phyloP scores from a whole-genome alignment of 352 stramenopile genomes.

The Globisporangium carolinianum region DNA sequence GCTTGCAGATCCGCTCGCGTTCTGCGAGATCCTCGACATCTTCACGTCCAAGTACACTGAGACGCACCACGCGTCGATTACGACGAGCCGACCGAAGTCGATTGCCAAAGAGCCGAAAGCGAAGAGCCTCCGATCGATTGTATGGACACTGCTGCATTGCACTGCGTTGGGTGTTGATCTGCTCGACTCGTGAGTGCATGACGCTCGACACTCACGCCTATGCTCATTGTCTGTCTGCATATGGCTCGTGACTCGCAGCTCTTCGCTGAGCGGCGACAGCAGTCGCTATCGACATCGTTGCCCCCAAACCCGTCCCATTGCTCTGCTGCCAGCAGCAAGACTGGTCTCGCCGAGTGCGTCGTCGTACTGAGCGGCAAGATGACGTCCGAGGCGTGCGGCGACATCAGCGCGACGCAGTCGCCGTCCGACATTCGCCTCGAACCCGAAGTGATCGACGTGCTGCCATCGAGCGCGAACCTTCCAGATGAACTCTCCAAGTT shows the following conservation, averaged over 20 bases:
- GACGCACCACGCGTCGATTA: conserved; percentile 43
- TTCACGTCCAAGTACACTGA: conserved; percentile 57
- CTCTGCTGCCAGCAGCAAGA: background rate
- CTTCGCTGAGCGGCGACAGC: conserved; percentile 9
- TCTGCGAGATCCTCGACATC: conserved; percentile 48
- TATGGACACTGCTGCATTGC: background rate
- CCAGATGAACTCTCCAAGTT: conserved; percentile 71
- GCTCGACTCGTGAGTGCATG: background rate
- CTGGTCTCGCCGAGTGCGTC: conserved; percentile 43
- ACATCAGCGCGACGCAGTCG: conserved; percentile 29
- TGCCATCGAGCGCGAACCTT: conserved; percentile 32
- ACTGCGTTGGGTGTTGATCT: background rate
- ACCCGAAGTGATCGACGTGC: conserved; percentile 39
- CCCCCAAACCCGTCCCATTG: background rate
- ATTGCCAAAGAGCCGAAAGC: conserved; percentile 11
- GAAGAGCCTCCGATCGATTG: conserved; percentile 14
- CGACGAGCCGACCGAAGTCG: conserved; percentile 10
- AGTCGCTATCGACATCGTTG: background rate
- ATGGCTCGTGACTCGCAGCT: background rate
- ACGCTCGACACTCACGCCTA: background rate
- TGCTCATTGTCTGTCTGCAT: background rate
- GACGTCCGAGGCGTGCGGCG: conserved; percentile 16
- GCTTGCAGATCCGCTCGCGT: conserved; percentile 39
- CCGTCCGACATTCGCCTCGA: conserved; percentile 45
- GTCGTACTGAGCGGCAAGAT: conserved; percentile 53